phyloP scores from a whole-genome alignment of 2,329 filamentous ascomycete species.

The Cladophialophora psammophila region DNA sequence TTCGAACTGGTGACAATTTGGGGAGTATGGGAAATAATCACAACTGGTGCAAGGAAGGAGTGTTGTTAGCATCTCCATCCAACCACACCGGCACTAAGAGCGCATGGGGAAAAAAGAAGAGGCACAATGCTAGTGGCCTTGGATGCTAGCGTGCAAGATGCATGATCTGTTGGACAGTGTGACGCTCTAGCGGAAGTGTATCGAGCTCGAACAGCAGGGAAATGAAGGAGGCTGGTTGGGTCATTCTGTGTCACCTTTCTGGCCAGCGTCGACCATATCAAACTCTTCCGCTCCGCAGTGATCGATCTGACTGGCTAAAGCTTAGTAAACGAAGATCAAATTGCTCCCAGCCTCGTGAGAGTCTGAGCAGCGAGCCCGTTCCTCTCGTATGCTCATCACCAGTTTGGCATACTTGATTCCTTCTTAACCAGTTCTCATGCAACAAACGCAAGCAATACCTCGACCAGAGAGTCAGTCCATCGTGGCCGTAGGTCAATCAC shows the following conservation, averaged over 20 bases:
- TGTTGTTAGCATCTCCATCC: not conserved
- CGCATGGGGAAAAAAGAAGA: not conserved
- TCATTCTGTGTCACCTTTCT: not conserved
- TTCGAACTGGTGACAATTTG: not conserved
- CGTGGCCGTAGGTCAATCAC: not conserved
- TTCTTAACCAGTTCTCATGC: not conserved
- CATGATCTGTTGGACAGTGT: not conserved
- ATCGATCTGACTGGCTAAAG: not conserved
- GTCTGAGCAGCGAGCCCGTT: not conserved
- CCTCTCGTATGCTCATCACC: not conserved
- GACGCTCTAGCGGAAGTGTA: not conserved
- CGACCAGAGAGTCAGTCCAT: not conserved
- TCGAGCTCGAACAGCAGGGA: not conserved
- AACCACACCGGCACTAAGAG: not conserved
- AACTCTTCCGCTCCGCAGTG: not conserved
- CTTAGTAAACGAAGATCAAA: not conserved
- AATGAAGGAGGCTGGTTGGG: not conserved
- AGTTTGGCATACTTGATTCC: not conserved
- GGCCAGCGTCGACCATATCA: not conserved
- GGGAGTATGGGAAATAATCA: not conserved
- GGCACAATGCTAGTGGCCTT: not conserved
- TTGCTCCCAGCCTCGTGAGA: not conserved
- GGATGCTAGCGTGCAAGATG: not conserved
- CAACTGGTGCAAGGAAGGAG: not conserved
- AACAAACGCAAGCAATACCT: not conserved